Evolutionary conservation across 2,329 filamentous ascomycete species (phyloP).

Genomic region (Aspergillus jensenii): DNA sequence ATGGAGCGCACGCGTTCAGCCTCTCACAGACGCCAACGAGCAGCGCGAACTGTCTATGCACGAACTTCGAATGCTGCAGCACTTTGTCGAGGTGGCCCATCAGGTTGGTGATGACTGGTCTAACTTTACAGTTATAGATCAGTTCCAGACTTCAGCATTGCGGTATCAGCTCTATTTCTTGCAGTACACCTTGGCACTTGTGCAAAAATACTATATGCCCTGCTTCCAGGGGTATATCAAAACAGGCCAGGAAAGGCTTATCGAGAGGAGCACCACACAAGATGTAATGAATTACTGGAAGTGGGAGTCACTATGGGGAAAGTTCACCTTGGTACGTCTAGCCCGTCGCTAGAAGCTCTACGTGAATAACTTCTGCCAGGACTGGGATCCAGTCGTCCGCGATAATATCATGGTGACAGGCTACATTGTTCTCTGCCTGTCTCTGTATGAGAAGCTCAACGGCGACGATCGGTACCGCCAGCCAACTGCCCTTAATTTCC

Average conservation of each 20-base stretch:
- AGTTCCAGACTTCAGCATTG: constrained; percentile 1
- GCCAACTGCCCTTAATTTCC: not conserved
- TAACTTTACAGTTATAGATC: not conserved
- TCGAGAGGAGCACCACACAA: not conserved
- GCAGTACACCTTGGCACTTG: not conserved
- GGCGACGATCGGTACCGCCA: not conserved
- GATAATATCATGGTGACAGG: constrained; percentile 3
- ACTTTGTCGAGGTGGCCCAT: not conserved
- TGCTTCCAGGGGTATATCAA: not conserved
- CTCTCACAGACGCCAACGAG: not conserved
- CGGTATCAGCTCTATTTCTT: not conserved
- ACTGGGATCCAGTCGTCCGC: not conserved
- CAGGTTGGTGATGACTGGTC: not conserved
- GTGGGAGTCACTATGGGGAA: not conserved
- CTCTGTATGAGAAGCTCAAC: not conserved
- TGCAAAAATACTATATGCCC: not conserved
- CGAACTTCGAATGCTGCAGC: not conserved
- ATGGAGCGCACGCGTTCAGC: not conserved
- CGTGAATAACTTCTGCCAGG: not conserved
- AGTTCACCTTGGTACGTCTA: not conserved
- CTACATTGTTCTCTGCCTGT: not conserved
- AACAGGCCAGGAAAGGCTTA: not conserved
- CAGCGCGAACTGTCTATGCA: not conserved
- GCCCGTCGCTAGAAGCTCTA: too few relatives aligned
- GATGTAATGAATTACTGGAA: not conserved